Conservation (phyloP, 2,329 filamentous ascomycete species). For the Neonectria coccinea region DNA sequence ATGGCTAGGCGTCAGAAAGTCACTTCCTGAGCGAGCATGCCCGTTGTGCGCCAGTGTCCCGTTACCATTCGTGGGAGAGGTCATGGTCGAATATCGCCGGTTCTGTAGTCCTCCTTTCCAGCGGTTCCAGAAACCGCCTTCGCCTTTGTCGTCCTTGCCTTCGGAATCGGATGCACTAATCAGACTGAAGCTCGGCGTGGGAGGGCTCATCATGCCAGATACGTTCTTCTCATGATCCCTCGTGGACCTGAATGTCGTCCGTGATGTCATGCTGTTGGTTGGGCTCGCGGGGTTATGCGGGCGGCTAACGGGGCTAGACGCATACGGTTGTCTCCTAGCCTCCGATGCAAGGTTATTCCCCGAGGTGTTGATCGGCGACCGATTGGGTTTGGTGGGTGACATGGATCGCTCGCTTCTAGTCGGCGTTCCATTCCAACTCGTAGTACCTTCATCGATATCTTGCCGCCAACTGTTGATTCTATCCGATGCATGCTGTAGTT, state of each 20-base stretch:
- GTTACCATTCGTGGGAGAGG: slow-evolving; percentile 35
- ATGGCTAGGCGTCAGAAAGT: slow-evolving; percentile 51
- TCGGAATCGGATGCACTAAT: slow-evolving; percentile 50
- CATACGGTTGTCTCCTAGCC: slow-evolving; percentile 59
- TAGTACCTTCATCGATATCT: slow-evolving; percentile 61
- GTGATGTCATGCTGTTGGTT: slow-evolving; percentile 48
- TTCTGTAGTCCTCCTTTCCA: slow-evolving; percentile 60
- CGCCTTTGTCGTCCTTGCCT: slow-evolving; percentile 56
- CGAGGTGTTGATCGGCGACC: slow-evolving; percentile 52
- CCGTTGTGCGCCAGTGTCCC: slow-evolving; percentile 26
- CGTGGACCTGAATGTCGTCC: slow-evolving; percentile 41
- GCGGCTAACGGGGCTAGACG: slow-evolving; percentile 43
- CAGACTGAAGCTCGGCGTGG: slow-evolving; percentile 68
- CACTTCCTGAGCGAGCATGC: slow-evolving; percentile 53
- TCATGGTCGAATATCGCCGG: slow-evolving; percentile 47
- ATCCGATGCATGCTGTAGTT: slow-evolving; percentile 65
- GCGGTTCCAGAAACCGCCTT: slow-evolving; percentile 67
- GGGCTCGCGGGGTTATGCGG: slow-evolving; percentile 53
- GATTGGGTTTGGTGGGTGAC: slow-evolving; percentile 62
- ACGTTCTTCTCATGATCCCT: slow-evolving; percentile 45
- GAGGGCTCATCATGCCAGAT: slow-evolving; percentile 52
- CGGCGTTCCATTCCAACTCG: slow-evolving; percentile 54
- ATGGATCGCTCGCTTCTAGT: slow-evolving; percentile 65
- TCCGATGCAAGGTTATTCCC: slow-evolving; percentile 58
- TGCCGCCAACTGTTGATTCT: slow-evolving; percentile 92